Base-by-base conservation (phyloP, 768 basidiomycete genomes). In the Chalciporus piperatus region DNA sequence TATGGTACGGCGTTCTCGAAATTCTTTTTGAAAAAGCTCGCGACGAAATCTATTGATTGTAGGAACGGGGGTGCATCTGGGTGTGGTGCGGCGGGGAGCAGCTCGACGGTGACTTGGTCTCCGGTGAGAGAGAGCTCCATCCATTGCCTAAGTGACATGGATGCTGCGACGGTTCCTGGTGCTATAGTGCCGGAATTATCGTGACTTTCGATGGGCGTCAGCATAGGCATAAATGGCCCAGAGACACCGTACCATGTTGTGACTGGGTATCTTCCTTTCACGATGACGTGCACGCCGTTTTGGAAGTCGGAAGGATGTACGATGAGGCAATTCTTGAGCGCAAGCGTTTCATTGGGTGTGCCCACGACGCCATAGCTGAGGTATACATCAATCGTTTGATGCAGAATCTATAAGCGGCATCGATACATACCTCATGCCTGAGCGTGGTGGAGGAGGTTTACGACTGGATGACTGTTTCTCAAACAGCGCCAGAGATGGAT, bases 71-170 rank as follows among this genome's bases (percentile, higher is more conserved):
- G 80, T 10, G 79, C 73, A 45, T 78, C 73, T 0, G 80, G 78
- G 27, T 80, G 74, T 7, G 78, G 65, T 14, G 80, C 74, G 4
- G 64, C 23, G 16, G 63, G 68, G 19, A 91, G 76, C 2, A 79
- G 69, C 49, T 88, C 84, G 35, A 96, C 76, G 14, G 85, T 79
- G 47, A 90, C 87, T 13, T 74, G 63, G 64, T 97, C 94, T 0
- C 92, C 92, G 3, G 75, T 69, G 37, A 87, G 69, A 14, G 92
- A 92, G 7, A 98, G 76, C 6, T 85, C 86, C 39, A 94, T 87
- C 93, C 93, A 99, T 72, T 90, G 84, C 10, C 97, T 82, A 52
- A 93, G 90, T 52, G 83, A 71, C 20, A 82, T 77, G 25, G 89
- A 87, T 6, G 85, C 83, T n/a, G 87, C 93, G 25, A 98, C 77